Evolutionary conservation across 306 rosid genomes (phyloP), one percentile per base, ranked within the genome.

Genomic region (Geum urbanum): DNA sequence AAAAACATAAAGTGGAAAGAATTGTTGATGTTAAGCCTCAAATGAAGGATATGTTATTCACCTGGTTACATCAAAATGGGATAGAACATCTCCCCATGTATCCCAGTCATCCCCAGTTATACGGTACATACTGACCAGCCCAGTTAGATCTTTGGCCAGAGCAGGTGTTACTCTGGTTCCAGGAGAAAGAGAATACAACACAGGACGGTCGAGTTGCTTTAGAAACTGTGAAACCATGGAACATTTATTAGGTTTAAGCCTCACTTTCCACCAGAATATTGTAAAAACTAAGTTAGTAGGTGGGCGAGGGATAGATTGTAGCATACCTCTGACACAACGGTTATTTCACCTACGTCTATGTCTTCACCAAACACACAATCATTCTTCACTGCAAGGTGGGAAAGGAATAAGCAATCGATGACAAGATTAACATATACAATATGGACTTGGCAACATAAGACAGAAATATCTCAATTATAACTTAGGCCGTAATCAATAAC

Each of bases 81-180:
- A 51, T 40, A 4, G 64, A 48, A 94, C 90, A 76, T 91, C 95
- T 0, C 0, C 66, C 96, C 99, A 94, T 0, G 54, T 16, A 83
- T 94, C 99, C 99, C 99, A 94, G 61, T 91, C 99, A 82, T 94
- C 99, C 57, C 92, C 97, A 45, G 99, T 88, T 84, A 91, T 77
- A 53, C 97, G 83, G 74, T 91, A 94, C 99, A 94, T 81, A 85
- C 91, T 94, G 63, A 75, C 97, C 56, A 91, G 71, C 71, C 88
- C 85, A 76, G 77, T 87, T 50, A 91, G 86, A 39, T 47, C 82
- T 82, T 86, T 78, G 72, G 97, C 97, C 88, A 94, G 83, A 35
- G 82, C 82, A 55, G 96, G 95, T 53, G 96, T 90, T 64, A 63
- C 96, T 45, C 83, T 73, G 71, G 92, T 80, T 76, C 99, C 99